phyloP scores from a whole-genome alignment of 2,329 filamentous ascomycete species.

The Fusarium sp. region DNA sequence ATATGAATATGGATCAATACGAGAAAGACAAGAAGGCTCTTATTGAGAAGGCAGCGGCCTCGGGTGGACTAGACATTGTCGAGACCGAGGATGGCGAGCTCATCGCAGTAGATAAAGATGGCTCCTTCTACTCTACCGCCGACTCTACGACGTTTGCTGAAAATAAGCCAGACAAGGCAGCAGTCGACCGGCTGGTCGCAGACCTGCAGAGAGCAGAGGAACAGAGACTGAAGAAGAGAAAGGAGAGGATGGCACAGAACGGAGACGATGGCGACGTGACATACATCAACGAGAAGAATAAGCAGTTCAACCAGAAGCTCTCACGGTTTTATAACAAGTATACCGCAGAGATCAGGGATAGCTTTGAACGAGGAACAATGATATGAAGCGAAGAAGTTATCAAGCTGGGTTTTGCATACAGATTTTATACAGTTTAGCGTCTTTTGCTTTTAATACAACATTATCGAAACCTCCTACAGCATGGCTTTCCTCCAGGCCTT shows the following conservation, averaged over 20 bases:
- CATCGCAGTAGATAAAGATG: constrained; percentile 91
- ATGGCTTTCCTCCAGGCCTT: constrained; percentile 92
- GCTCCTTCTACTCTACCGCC: constrained; percentile 89
- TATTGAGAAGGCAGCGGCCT: constrained; percentile 85
- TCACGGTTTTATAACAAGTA: constrained; percentile 98
- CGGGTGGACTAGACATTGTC: constrained; percentile 89
- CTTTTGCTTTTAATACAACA: constrained; percentile 34
- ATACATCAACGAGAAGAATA: constrained; percentile 99
- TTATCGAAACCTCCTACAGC: constrained; percentile 66
- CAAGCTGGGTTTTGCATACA: constrained; percentile 29
- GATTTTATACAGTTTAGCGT: constrained; percentile 53
- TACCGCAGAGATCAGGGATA: constrained; percentile 95
- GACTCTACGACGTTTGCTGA: constrained; percentile 85
- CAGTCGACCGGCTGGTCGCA: constrained; percentile 86
- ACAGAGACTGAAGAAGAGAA: constrained; percentile 84
- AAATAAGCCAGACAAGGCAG: constrained; percentile 88
- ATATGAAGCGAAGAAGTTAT: constrained; percentile 68
- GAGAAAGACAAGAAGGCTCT: constrained; percentile 86
- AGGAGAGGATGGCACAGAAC: constrained; percentile 79
- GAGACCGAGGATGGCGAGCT: constrained; percentile 96
- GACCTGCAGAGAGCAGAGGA: constrained; percentile 93
- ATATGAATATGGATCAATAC: constrained; percentile 85
- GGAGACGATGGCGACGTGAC: constrained; percentile 93
- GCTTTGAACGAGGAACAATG: constrained; percentile 96
- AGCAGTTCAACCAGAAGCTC: constrained; percentile 99